Evolutionary conservation across 129 eudicot species (phyloP), one percentile per base, ranked within the genome.

Genomic region (Flaveria brownii): DNA sequence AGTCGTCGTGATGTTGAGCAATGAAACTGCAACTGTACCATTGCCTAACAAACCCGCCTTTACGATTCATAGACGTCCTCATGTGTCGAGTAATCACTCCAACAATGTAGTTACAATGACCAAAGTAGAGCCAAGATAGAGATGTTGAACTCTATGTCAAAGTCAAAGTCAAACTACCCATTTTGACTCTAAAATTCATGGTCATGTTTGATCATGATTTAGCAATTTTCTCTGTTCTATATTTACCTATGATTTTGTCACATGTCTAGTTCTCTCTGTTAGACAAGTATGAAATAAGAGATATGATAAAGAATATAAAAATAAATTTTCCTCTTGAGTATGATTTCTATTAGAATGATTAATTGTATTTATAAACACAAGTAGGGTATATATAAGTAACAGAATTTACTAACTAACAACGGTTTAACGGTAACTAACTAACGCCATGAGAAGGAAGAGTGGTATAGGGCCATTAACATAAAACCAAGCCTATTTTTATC

Each of bases 1-100:
- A 45, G 79, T 82, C 14, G 76, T 72, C 9, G 33, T 82, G 68
- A 78, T 82, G 79, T 67, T 82, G 55, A 65, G 80, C 76, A 82
- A 82, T 67, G 80, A 78, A 82, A 47, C 68, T 12, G 49, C 80
- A 57, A n/a, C 57, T 16, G 25, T 78, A 72, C 76, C 79, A n/a
- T 73, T 72, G 41, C 80, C 86, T 20, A 56, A 77, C 45, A 61
- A 78, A 72, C 82, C 86, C 18, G 80, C 86, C 55, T 82, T 77
- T 59, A 70, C 77, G 8, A 72, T 78, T 72, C 76, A 60, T 57
- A 78, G 14, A 41, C 68, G 65, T 57, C 54, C 78, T 30, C 70
- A 52, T 20, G 25, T 63, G 11, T 71, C 55, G 17, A 61, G 46
- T 54, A 63, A 25, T 10, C 26, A 20, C 77, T 82, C 85, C 36